Evolutionary conservation across 1,139 yeast species (phyloP).

Genomic region (Waltiozyma sp.): DNA sequence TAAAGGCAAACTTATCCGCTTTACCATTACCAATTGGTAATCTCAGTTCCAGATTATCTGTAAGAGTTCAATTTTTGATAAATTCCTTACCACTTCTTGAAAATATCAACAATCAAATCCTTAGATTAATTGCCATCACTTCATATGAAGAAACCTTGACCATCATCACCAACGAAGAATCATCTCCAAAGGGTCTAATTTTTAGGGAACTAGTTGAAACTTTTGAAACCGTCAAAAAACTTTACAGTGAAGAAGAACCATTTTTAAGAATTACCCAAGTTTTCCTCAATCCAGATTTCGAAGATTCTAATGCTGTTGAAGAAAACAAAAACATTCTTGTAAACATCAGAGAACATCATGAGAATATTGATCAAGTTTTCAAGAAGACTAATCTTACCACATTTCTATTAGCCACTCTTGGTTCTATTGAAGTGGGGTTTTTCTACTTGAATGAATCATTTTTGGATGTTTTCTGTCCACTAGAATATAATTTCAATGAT

Average conservation of each 20-base stretch:
- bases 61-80: conserved; percentile 48
- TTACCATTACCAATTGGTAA: conserved; percentile 47
- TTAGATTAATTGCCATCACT: conserved; percentile 55
- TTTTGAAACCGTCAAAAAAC: conserved; percentile 60
- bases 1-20: conserved; percentile 47
- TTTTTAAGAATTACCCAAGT: conserved; percentile 49
- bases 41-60: conserved; percentile 41
- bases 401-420: conserved; percentile 73
- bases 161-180: conserved; percentile 61
- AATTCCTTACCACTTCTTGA: conserved; percentile 66
- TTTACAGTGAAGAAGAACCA: conserved; percentile 57
- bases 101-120: conserved; percentile 62
- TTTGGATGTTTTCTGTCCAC: conserved; percentile 73
- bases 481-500: conserved; percentile 17
- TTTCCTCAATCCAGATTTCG: conserved; percentile 2
- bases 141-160: conserved; percentile 68
- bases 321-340: conserved; percentile 2
- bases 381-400: conserved; percentile 84
- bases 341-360: conserved; percentile 14
- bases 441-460: conserved; percentile 76
- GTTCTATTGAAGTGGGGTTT: conserved; percentile 79
- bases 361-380: conserved; percentile 41
- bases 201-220: conserved; percentile 62
- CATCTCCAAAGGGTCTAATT: conserved; percentile 51
- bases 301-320: conserved; percentile 3